Evolutionary conservation across 2,329 filamentous ascomycete species (phyloP), one percentile per base, ranked within the genome.

Genomic region (Xylaria sp.): DNA sequence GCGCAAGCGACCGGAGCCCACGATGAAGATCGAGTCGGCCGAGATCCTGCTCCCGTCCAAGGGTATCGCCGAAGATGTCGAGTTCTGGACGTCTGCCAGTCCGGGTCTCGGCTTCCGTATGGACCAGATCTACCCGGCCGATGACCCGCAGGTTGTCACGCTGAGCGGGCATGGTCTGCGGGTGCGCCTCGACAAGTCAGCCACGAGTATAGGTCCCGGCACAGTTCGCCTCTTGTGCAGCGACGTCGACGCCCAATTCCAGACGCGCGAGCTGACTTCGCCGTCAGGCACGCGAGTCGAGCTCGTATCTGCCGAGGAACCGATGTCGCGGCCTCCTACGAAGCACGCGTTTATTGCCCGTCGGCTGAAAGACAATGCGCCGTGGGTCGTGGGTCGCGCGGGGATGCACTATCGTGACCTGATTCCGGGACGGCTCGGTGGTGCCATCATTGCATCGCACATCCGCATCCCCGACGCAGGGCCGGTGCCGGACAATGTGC

Each of bases 351-450:
- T 72, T 52, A 59, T 70, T 13, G 44, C 54, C 28, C 50, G 70
- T 25, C 70, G 70, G 48, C 51, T 72, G 28, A 62, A 51, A 39
- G 70, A 70, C 51, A 68, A 72, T 23, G 66, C 70, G 34, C 68
- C 68, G 63, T 72, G 70, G 70, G 60, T 72, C 15, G 70, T 72
- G 8, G 70, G 70, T 6, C 70, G 70, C 23, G 70, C 70, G 44
- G 70, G 70, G 28, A 72, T 72, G 70, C 70, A 67, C 46, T 72
- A 71, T 54, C 70, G 70, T 3, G 70, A 72, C 25, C 63, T 72
- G n/a, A 71, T 72, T 13, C 70, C 70, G 15, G 68, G 48, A 3
- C 70, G 70, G 3, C 69, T 72, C 44, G 70, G 70, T 18, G 70
- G 70, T 15, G 70, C 70, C 39, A 71, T 72, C 20, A 71, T 72